Percentiles rank a stretch among this genome's conserved stretches.
phyloP scores from a whole-genome alignment of 108 stramenopile genomes.

The Conticribra weissflogii region DNA sequence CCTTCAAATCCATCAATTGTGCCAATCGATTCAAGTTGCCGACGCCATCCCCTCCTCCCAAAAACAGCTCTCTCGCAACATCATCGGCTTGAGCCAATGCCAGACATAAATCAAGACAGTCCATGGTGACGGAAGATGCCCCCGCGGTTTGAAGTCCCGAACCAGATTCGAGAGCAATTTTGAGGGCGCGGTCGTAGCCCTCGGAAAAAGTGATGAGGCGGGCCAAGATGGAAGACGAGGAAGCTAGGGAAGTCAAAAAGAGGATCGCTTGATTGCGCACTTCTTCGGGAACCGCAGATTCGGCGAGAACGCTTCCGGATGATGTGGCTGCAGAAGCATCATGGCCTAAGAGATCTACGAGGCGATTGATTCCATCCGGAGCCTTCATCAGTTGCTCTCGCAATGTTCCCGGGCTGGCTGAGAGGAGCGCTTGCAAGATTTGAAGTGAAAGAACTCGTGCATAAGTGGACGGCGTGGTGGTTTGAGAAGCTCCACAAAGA shows the following conservation, averaged over 20 bases:
- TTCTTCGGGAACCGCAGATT: constrained; percentile 42
- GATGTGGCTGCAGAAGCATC: not conserved
- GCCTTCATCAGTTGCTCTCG: constrained; percentile 70
- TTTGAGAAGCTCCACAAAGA: constrained; percentile 27
- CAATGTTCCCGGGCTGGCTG: constrained; percentile 40
- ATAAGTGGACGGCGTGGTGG: constrained; percentile 41
- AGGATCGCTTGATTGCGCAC: constrained; percentile 75
- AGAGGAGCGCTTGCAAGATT: constrained; percentile 47
- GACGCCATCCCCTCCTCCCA: constrained; percentile 49
- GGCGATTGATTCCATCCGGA: constrained; percentile 77
- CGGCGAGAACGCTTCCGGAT: not conserved
- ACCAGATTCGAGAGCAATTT: constrained; percentile 49
- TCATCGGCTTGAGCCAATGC: constrained; percentile 58
- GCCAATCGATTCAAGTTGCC: constrained; percentile 61
- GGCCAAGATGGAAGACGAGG: constrained; percentile 53
- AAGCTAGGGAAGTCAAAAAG: constrained; percentile 56
- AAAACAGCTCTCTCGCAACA: constrained; percentile 56
- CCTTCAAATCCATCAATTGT: constrained; percentile 71
- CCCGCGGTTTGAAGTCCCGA: constrained; percentile 49
- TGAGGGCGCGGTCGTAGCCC: constrained; percentile 57
- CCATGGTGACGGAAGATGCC: constrained; percentile 53
- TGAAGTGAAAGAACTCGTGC: constrained; percentile 70
- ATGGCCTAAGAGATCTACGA: constrained; percentile 66
- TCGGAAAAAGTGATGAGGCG: constrained; percentile 77
- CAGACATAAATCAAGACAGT: constrained; percentile 60